A percentile compares a stretch with the other conserved stretches of the same genome.
Conservation (phyloP, 352 stramenopile species). For the Phytopythium vexans region DNA sequence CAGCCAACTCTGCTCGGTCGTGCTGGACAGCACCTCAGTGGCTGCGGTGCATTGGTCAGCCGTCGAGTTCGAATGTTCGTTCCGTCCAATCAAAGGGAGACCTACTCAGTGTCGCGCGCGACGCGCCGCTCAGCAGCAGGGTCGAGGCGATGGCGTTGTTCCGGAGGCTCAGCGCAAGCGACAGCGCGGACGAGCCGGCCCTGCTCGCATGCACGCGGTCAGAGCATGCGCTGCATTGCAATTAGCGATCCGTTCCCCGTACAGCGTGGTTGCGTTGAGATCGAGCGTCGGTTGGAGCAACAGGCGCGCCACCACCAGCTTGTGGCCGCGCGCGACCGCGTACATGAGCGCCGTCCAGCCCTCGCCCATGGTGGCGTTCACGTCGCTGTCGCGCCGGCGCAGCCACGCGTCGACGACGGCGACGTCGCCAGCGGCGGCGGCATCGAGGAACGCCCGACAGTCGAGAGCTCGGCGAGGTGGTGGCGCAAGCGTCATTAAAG, state of each 20-base stretch:
- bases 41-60: constrained; percentile 15
- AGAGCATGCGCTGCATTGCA: neutral
- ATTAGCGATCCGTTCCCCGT: constrained; percentile 3
- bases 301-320: constrained; percentile 39
- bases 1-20: constrained; percentile 27
- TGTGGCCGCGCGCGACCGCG: constrained; percentile 46
- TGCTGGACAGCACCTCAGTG: constrained; percentile 12
- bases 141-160: constrained; percentile 40
- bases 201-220: constrained; percentile 11
- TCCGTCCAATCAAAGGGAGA: neutral
- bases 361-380: constrained; percentile 58
- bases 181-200: constrained; percentile 50
- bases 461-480: neutral
- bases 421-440: constrained; percentile 39
- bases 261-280: constrained; percentile 62
- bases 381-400: constrained; percentile 15
- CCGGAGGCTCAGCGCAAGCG: constrained; percentile 40
- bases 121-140: constrained; percentile 48
- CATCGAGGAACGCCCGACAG: constrained; percentile 41
- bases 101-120: constrained; percentile 40
- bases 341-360: constrained; percentile 72
- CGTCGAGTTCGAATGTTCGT: neutral
- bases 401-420: constrained; percentile 40
- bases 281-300: constrained; percentile 31
- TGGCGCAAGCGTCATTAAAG: neutral